Evolutionary conservation across 2,329 filamentous ascomycete genomes (phyloP).

Genomic region (Aureobasidium sp.): DNA sequence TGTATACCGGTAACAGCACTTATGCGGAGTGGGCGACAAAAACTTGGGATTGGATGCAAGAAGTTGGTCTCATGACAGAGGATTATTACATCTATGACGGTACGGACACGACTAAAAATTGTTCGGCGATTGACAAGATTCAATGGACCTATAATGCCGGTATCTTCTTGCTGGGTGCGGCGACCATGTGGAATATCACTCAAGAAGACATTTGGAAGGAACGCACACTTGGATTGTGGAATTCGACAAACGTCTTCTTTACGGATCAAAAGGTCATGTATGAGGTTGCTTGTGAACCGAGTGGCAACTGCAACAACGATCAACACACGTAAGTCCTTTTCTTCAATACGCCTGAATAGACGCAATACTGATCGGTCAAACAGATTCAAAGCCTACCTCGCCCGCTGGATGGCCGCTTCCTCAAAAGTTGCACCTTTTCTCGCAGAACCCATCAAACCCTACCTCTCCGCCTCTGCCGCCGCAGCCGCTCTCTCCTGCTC

Average conservation of each 20-base stretch:
- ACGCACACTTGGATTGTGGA: conserved; percentile 50
- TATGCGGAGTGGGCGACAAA: conserved; percentile 56
- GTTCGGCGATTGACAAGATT: conserved; percentile 36
- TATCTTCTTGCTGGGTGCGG: conserved; percentile 48
- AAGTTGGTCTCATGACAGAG: conserved; percentile 47
- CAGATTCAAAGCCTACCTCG: conserved; percentile 51
- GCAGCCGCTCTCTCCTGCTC: conserved; percentile 41
- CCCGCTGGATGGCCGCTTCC: conserved; percentile 47
- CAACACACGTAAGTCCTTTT: conserved; percentile 44
- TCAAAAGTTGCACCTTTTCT: conserved; percentile 38
- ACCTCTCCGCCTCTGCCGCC: conserved; percentile 35
- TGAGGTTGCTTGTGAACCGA: conserved; percentile 59
- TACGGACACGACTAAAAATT: conserved; percentile 38
- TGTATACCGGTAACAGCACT: conserved; percentile 39
- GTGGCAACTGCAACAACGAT: conserved; percentile 56
- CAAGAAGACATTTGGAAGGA: conserved; percentile 30
- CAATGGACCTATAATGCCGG: conserved; percentile 46
- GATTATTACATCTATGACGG: conserved; percentile 41
- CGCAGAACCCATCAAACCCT: conserved; percentile 30
- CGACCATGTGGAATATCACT: conserved; percentile 52
- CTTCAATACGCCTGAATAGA: no score
- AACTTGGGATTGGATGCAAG: conserved; percentile 31
- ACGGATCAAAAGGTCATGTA: conserved; percentile 51
- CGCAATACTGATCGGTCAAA: no score
- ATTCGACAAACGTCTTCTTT: conserved; percentile 48